Evolutionary conservation across 805 yeast species (phyloP), one percentile per base, ranked within the genome.

Genomic region (Starmerella sirachaensis): DNA sequence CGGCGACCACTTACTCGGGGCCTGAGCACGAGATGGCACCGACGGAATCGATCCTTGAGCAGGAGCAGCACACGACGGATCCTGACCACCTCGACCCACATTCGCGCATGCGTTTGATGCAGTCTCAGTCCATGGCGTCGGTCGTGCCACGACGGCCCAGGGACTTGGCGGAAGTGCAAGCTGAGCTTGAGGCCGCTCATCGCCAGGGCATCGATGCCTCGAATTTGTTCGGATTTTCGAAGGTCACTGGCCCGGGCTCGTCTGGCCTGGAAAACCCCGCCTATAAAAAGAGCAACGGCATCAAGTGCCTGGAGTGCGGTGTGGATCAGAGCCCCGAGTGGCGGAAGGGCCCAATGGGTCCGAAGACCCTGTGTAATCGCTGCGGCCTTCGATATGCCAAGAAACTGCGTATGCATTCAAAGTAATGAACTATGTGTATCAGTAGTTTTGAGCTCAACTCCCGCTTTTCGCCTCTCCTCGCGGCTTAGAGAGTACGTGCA

Each of bases 321-420:
- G 72, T 77, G 2, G 65, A 65, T 20, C 74, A 72, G 32, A 81
- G 94, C 0, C 95, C 95, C 0, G 95, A 86, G 57, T 85, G 96
- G 96, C 68, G 96, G 53, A 66, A 78, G 43, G 96, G 95, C 0
- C 94, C 94, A 1, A 69, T 72, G 40, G 93, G 94, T 0, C 72
- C 76, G 4, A 68, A 83, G 50, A 79, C 88, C 0, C 63, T 85
- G 42, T 85, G 96, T 59, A 85, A 85, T 57, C 95, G 96, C 0
- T 86, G 96, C 61, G 96, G 96, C 0, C 62, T 86, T 35, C 53
- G 66, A n/a, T 62, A 62, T 56, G 63, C 66, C 8, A 61, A 61
- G 50, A 53, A 55, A 40, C 43, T 54, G 22, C 48, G 56, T 5
- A 20, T 21, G 35, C 43, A 35, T 12, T 32, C 35, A n/a, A 32